Base-by-base conservation (phyloP, 176 grass and related monocot genomes). In the Leersia perrieri region DNA sequence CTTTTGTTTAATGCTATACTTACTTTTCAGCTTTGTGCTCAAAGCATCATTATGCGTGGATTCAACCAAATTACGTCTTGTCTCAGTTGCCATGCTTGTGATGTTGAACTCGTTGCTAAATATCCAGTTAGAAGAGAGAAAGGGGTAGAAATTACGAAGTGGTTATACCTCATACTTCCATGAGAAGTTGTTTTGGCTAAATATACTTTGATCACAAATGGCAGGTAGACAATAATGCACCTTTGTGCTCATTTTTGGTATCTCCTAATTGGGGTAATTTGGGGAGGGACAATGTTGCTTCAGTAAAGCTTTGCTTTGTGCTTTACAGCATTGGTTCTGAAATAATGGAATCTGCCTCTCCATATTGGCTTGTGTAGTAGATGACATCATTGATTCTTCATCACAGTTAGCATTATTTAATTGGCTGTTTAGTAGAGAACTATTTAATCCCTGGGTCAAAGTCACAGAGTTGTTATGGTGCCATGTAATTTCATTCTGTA, bases 211-310 rank as follows among this genome's bases (percentile, higher is more conserved):
- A 64, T 66, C 41, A 39, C 9, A 72, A 72, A 42, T 4, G 34
- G 11, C 26, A 27, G 34, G 44, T 70, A 22, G 49, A 70, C 5
- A 33, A 73, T 31, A 57, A 58, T 9, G 5, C 70, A 33, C 7
- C 3, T 11, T 72, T 73, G 28, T 49, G 8, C 35, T 73, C 20
- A 36, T 73, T 72, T 51, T 29, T 30, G 58, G 26, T 25, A 60
- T 71, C 72, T 39, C 33, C 12, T 72, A 55, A 32, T 81, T 72
- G 73, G 63, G 73, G 63, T 83, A 78, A 58, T 71, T 78, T 65
- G 41, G 41, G 58, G 73, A 72, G 32, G 64, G 65, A n/a, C 40
- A 58, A 53, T 72, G 55, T 55, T 63, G 35, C 28, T 71, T 45
- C 77, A 62, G n/a, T 31, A 18, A 75, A 63, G 78, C 71, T 62